Percentiles rank a stretch among this genome's conserved stretches.
Conservation (phyloP, 2,329 filamentous ascomycete species). For the Neurospora sp. region DNA sequence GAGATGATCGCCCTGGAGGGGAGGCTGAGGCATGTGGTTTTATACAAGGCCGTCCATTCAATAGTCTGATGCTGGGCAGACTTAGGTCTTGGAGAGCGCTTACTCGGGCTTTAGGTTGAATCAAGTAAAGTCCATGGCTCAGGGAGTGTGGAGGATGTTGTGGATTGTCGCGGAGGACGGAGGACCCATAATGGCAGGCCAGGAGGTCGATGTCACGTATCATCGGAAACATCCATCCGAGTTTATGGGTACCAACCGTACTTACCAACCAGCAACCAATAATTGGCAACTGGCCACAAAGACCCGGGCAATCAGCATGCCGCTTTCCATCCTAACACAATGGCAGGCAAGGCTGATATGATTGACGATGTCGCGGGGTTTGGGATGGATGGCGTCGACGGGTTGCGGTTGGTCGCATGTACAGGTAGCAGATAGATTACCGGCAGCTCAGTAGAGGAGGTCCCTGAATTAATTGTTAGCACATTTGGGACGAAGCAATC, state of each 20-base stretch:
- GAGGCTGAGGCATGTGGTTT: neutral
- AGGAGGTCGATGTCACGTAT: slow-evolving; percentile 4
- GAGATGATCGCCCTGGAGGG: neutral
- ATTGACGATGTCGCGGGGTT: neutral
- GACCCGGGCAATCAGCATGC: neutral
- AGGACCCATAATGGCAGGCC: neutral
- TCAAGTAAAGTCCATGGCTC: neutral
- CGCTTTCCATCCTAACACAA: neutral
- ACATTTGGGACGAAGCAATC: neutral
- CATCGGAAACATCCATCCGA: slow-evolving; percentile 1
- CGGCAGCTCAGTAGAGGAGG: neutral
- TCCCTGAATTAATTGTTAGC: neutral
- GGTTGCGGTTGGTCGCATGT: neutral
- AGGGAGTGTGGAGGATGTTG: neutral
- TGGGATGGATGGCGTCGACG: neutral
- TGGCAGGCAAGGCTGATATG: neutral
- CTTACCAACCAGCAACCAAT: neutral
- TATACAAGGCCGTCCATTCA: neutral
- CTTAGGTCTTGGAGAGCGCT: neutral
- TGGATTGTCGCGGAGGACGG: neutral
- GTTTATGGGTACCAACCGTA: neutral
- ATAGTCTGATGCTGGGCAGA: neutral
- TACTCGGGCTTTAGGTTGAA: neutral
- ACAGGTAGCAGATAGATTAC: neutral
- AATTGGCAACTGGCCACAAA: neutral